Percentiles rank a stretch among this genome's conserved stretches.
phyloP scores from a whole-genome alignment of 2,329 filamentous ascomycete species.

The Microsporum canis region DNA sequence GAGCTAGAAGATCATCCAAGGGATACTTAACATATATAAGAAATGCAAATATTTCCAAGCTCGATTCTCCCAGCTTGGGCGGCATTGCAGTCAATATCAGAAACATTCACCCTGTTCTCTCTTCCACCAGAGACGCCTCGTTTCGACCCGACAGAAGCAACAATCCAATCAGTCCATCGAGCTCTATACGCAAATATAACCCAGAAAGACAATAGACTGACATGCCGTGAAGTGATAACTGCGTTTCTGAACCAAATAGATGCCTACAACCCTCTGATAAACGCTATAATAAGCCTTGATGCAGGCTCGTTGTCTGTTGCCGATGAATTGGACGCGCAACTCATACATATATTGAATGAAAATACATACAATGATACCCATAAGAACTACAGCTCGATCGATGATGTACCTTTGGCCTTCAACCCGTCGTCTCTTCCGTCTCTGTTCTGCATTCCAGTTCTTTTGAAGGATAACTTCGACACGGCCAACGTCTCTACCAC shows the following conservation, averaged over 20 bases:
- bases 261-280: constrained; percentile 45
- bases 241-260: constrained; percentile 49
- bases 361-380: neutral
- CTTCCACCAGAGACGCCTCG: neutral
- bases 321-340: constrained; percentile 36
- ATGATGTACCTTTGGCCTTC: constrained; percentile 16
- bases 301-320: constrained; percentile 39
- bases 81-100: neutral
- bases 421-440: constrained; percentile 29
- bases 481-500: constrained; percentile 47
- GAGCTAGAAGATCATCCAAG: neutral
- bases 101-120: neutral
- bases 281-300: constrained; percentile 47
- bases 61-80: neutral
- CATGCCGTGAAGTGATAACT: constrained; percentile 45
- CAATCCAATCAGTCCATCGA: constrained; percentile 46
- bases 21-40: neutral
- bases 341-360: neutral
- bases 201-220: constrained; percentile 15
- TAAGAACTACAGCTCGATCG: neutral
- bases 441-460: constrained; percentile 51
- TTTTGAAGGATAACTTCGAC: constrained; percentile 56
- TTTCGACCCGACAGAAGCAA: constrained; percentile 48
- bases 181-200: constrained; percentile 43
- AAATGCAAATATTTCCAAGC: neutral